A percentile compares a stretch with the other conserved stretches of the same genome.
phyloP scores from a whole-genome alignment of 768 basidiomycete genomes.

The Cyathus striatus region DNA sequence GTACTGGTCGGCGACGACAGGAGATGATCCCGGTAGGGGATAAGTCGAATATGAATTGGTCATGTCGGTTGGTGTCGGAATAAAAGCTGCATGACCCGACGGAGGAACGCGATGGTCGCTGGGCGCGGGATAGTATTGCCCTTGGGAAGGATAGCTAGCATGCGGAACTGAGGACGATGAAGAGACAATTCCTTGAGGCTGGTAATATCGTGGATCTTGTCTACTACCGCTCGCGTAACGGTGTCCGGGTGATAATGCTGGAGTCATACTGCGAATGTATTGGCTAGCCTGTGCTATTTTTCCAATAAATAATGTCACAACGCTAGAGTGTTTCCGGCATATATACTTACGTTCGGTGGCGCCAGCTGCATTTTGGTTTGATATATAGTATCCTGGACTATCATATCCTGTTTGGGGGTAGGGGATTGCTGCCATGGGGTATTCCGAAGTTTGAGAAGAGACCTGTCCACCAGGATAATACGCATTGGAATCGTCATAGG shows the following conservation, averaged over 20 bases:
- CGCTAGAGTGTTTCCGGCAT: neutral
- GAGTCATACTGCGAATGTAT: slow-evolving; percentile 33
- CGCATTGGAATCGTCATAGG: slow-evolving; percentile 32
- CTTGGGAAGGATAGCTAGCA: slow-evolving; percentile 11
- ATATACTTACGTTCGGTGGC: slow-evolving; percentile 16
- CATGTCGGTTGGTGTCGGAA: slow-evolving; percentile 45
- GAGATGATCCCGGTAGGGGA: slow-evolving; percentile 14
- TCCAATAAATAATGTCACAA: slow-evolving; percentile 1
- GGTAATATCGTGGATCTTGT: slow-evolving; percentile 16
- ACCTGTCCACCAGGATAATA: slow-evolving; percentile 22
- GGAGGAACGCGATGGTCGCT: slow-evolving; percentile 10
- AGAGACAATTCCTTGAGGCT: slow-evolving; percentile 10
- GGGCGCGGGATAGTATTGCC: slow-evolving; percentile 12
- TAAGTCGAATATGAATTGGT: slow-evolving; percentile 25
- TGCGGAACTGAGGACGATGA: slow-evolving; percentile 15
- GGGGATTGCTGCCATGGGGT: slow-evolving; percentile 15
- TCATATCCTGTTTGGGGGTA: slow-evolving; percentile 24
- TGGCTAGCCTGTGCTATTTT: slow-evolving; percentile 14
- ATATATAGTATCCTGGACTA: slow-evolving; percentile 25
- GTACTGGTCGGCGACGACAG: slow-evolving; percentile 14
- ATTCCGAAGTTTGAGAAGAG: slow-evolving; percentile 21
- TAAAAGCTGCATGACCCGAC: slow-evolving; percentile 24
- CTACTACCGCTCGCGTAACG: slow-evolving; percentile 8
- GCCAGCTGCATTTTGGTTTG: slow-evolving; percentile 14
- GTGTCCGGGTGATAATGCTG: slow-evolving; percentile 9